Evolutionary conservation across 257 asterid species (phyloP), one percentile per base, ranked within the genome.

Genomic region (Echium plantagineum): DNA sequence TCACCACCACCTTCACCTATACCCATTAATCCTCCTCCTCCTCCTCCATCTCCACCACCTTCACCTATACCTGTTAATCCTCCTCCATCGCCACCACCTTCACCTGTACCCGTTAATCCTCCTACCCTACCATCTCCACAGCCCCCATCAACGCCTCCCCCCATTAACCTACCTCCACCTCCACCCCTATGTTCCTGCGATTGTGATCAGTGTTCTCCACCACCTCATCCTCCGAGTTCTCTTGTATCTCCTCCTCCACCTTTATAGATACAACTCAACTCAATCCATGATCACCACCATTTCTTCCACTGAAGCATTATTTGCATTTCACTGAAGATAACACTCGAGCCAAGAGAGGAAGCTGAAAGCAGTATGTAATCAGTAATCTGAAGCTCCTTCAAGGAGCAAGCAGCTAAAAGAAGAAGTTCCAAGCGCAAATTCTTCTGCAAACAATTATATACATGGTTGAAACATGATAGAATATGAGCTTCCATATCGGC

Each of bases 41-140:
- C 60, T 31, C 70, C 82, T 6, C 70, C 80, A 19, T 74, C 75
- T 13, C 80, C 80, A 12, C 74, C 82, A 0, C 73, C 81, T 6
- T 52, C 63, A 2, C 61, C 75, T 2, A 7, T 35, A 7, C 46
- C 46, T 9, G 42, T 32, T 32, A 5, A 32, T 3, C 42, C 42
- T 32, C 42, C 42, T 35, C 46, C 46, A 7, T 35, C 94, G 2
- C 1, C 46, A 35, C 63, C 71, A 0, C 47, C 67, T 0, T 15
- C 62, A 3, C 53, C 74, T 0, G 69, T 80, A 0, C 69, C 83
- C 0, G 71, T 73, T 2, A 53, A 75, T 12, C 67, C 76, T 0
- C 73, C 75, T 9, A 10, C 21, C 3, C 53, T 72, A 5, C 66
- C 74, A 0, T 61, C 72, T 15, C 72, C 81, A 28, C 32, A 4